Evolutionary conservation across 768 basidiomycete species (phyloP), one percentile per base, ranked within the genome.

Genomic region (Tylopilus rubrobrunneus): DNA sequence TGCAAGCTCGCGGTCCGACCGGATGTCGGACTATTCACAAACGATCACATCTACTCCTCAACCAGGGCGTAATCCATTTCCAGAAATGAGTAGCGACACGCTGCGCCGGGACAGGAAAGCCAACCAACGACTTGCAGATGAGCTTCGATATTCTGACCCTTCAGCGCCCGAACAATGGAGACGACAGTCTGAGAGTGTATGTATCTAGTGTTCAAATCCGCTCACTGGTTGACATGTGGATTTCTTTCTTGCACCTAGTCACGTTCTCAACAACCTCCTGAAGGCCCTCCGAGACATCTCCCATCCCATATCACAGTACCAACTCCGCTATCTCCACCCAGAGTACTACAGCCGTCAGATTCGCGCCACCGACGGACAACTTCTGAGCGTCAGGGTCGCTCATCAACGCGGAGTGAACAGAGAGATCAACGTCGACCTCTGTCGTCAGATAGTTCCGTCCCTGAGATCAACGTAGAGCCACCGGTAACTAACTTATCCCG

Each of bases 91-190:
- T 5, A 55, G 48, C 17, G 69, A 65, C 21, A 57, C 57, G 0
- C 27, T 54, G 4, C 57, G 51, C 10, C 59, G 48, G 14, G 61
- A 65, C 7, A 54, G 56, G 45, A 57, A 44, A 42, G 31, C 60
- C 27, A 73, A 65, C 7, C 71, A 73, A 14, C 51, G 56, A 17
- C 50, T 73, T 9, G 71, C 71, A 19, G 73, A 73, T 19, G 67
- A 66, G n/a, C 45, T 74, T 28, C 61, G 71, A 36, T 68, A 73
- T 51, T 73, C 72, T 9, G 54, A 73, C 49, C 69, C 72, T 31
- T 52, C 64, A 4, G 56, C 59, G 48, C 46, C 62, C 3, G 71
- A 71, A 27, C 56, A 60, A n/a, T 74, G 71, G 72, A 53, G 73
- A 45, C 62, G 50, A 25, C 56, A 63, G 21, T 51, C 60, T 36